Conservation (phyloP, 2,329 filamentous ascomycete species). For the Fusarium solani-melongenae region DNA sequence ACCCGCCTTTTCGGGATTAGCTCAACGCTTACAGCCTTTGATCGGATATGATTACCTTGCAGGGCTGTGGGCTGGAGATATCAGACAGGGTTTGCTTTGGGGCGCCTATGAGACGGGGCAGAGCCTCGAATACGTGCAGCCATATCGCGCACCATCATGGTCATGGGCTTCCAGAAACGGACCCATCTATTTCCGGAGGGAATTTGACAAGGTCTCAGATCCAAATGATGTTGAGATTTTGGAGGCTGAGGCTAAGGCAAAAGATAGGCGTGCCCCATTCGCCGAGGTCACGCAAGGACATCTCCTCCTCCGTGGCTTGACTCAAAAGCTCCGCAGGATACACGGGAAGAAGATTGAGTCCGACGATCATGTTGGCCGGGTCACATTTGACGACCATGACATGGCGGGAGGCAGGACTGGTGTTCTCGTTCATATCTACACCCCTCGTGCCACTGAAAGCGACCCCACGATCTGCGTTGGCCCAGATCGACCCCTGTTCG, state of each 20-base stretch:
- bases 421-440: neutral
- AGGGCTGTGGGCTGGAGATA: neutral
- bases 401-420: neutral
- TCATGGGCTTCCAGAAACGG: neutral
- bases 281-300: neutral
- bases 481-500: neutral
- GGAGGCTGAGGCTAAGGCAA: neutral
- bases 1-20: constrained; percentile 4
- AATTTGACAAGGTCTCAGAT: neutral
- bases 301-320: neutral
- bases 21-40: neutral
- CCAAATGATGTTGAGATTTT: neutral
- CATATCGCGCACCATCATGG: constrained; percentile 10
- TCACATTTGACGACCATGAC: neutral
- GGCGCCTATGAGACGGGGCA: neutral
- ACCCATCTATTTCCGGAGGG: neutral
- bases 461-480: neutral
- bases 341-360: neutral
- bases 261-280: neutral
- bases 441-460: neutral
- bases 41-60: neutral
- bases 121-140: neutral
- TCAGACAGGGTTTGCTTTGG: constrained; percentile 3
- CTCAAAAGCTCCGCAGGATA: neutral
- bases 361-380: neutral